A percentile compares a stretch with the other conserved stretches of the same genome.
These are phyloP conservation scores for Aaosphaeria pasadenensis DNA, from an alignment of 2,329 filamentous ascomycete species.

Conservation along the genomic window DNA sequence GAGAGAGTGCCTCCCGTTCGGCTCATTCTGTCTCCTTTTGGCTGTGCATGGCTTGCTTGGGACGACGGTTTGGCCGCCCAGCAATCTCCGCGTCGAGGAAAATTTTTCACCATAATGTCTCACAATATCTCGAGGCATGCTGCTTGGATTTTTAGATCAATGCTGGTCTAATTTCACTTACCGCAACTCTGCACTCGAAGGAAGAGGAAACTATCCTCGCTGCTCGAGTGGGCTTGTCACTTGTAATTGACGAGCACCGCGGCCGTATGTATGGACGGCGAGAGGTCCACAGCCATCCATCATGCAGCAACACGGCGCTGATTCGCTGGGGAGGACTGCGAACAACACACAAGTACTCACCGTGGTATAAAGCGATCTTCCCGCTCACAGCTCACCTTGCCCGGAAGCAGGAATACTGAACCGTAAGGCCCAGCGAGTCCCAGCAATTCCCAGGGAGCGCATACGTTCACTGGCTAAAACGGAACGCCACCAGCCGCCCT, in stretches of 20 bases:
- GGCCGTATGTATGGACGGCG: slow-evolving; percentile 14
- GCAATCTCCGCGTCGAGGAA: slow-evolving; percentile 35
- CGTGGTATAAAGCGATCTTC: slow-evolving; percentile 23
- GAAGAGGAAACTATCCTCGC: neutral
- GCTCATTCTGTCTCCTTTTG: too few species aligned
- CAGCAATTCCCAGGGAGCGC: slow-evolving; percentile 3
- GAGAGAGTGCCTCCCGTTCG: too few species aligned
- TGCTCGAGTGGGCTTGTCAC: neutral
- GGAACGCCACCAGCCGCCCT: slow-evolving; percentile 30
- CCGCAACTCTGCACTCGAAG: slow-evolving; percentile 29
- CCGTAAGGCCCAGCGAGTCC: slow-evolving; percentile 8
- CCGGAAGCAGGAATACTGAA: slow-evolving; percentile 26
- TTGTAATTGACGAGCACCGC: slow-evolving; percentile 2
- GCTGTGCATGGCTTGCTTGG: slow-evolving; percentile 2
- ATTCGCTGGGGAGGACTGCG: slow-evolving; percentile 26
- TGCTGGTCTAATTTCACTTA: slow-evolving; percentile 24
- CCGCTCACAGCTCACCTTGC: slow-evolving; percentile 17
- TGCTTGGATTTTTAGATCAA: slow-evolving; percentile 15
- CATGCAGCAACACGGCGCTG: slow-evolving; percentile 21
- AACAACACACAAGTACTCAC: slow-evolving; percentile 30
- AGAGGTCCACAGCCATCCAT: slow-evolving; percentile 24
- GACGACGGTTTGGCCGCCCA: slow-evolving; percentile 17
- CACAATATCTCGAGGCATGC: slow-evolving; percentile 21
- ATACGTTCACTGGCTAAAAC: slow-evolving; percentile 25
- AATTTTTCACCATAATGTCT: slow-evolving; percentile 30